phyloP scores from a whole-genome alignment of 2,329 filamentous ascomycete genomes.

The Claviceps fusiformis region DNA sequence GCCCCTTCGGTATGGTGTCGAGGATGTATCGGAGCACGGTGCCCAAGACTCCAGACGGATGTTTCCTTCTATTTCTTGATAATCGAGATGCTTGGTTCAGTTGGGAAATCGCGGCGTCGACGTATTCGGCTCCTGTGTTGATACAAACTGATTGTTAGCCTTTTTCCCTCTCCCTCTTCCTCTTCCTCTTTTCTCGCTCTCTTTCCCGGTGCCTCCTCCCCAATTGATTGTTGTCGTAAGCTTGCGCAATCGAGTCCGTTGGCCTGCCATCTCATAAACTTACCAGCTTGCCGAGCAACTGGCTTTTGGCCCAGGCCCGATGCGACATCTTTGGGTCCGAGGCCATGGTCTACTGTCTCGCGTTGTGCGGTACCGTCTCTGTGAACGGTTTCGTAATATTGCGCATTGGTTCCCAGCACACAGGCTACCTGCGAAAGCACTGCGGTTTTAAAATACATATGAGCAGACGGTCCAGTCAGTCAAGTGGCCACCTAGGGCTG shows the following conservation, averaged over 20 bases:
- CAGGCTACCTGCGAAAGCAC: constrained; percentile 33
- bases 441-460: constrained; percentile 13
- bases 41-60: constrained; percentile 29
- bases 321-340: constrained; percentile 18
- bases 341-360: constrained; percentile 19
- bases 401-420: constrained; percentile 24
- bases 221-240: too few species aligned
- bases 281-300: constrained; percentile 24
- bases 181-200: background rate
- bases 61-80: constrained; percentile 28
- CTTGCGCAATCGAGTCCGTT: too few species aligned
- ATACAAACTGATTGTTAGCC: background rate
- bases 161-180: too few species aligned
- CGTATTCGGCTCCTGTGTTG: constrained; percentile 34
- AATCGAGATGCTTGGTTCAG: constrained; percentile 36
- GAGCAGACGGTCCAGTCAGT: constrained; percentile 8
- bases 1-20: constrained; percentile 36
- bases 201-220: too few species aligned
- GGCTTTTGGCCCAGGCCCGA: constrained; percentile 14
- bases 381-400: constrained; percentile 21
- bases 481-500: constrained; percentile 2
- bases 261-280: constrained; percentile 1
- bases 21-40: constrained; percentile 29
- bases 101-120: constrained; percentile 37
- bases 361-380: constrained; percentile 16